Evolutionary conservation across 2,329 filamentous ascomycete genomes (phyloP), one percentile per base, ranked within the genome.

Genomic region (Tympanopsis confertula): DNA sequence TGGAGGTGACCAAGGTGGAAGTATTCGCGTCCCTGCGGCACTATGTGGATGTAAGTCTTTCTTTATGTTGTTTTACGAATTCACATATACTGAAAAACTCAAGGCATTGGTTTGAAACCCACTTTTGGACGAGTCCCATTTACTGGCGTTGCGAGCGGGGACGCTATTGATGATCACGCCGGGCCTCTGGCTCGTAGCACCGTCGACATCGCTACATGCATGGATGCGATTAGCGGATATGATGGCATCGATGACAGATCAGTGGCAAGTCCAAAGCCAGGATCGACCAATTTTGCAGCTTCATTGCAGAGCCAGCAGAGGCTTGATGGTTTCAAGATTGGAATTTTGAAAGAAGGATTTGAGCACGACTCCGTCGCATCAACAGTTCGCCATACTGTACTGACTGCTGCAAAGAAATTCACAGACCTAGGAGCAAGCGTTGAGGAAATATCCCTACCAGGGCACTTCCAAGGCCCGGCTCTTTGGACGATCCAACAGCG

Each of bases 401-500:
- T 56, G n/a, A 43, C 47, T 2, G 66, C 71, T 0, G 56, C 57
- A 0, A 47, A 51, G 2, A 57, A 52, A 15, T 61, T 73, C 39
- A 42, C 51, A 26, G 48, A 55, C 0, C 54, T 74, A 0, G 71
- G 71, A 1, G 71, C 71, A 4, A 55, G 44, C 0, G 56, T 75
- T 0, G 59, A 64, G 19, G 62, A 72, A 36, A 54, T 74, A 1
- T 69, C 66, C 0, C 54, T 75, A 10, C 70, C 69, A 0, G 47
- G 62, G 1, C 68, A 71, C 41, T 47, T 56, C 1, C 57, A 69
- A 41, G 65, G 65, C 0, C 59, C 64, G 0, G 58, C 65, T 1
- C 63, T 71, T 36, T 73, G 68, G 68, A 69, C 68, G 47, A 58
- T 62, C 46, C 44, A 68, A 46, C 46, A 63, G n/a, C 57, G 61